Percentiles rank a stretch among this genome's conserved stretches.
These are phyloP conservation scores for Trypanosoma conorhini DNA, from an alignment of 208 protist species.

Conservation along the genomic window DNA sequence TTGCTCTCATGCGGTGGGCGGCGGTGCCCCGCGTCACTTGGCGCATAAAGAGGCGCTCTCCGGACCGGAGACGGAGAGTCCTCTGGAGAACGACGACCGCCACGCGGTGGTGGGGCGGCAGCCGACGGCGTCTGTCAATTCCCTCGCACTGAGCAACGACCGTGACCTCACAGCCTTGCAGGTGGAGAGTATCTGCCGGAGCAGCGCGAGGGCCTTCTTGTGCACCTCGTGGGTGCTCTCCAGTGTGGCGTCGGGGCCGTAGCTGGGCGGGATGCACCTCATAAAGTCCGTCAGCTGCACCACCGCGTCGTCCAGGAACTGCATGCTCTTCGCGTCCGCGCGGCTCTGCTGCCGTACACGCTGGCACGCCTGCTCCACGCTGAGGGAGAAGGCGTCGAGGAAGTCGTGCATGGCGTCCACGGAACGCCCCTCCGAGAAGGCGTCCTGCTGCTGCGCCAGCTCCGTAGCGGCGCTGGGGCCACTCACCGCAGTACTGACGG, in stretches of 20 bases:
- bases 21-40: neutral
- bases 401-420: constrained; percentile 45
- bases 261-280: constrained; percentile 37
- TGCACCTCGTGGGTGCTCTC: constrained; percentile 36
- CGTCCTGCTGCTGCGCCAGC: constrained; percentile 27
- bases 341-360: constrained; percentile 42
- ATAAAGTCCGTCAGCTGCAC: constrained; percentile 46
- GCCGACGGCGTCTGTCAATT: neutral
- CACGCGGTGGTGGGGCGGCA: neutral
- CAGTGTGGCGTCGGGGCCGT: constrained; percentile 45
- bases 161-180: constrained; percentile 50
- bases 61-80: neutral
- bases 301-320: constrained; percentile 48
- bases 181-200: constrained; percentile 52
- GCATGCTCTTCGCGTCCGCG: constrained; percentile 47
- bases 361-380: constrained; percentile 41
- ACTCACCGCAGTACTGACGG: neutral
- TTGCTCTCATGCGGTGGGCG: neutral
- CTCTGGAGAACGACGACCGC: neutral
- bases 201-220: constrained; percentile 46
- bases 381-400: constrained; percentile 43
- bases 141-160: neutral
- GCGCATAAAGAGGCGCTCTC: neutral
- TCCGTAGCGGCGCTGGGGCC: neutral
- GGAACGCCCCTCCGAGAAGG: constrained; percentile 33